These are phyloP conservation scores for Acer campestre DNA, from an alignment of 345 rosid species.

Conservation along the genomic window DNA sequence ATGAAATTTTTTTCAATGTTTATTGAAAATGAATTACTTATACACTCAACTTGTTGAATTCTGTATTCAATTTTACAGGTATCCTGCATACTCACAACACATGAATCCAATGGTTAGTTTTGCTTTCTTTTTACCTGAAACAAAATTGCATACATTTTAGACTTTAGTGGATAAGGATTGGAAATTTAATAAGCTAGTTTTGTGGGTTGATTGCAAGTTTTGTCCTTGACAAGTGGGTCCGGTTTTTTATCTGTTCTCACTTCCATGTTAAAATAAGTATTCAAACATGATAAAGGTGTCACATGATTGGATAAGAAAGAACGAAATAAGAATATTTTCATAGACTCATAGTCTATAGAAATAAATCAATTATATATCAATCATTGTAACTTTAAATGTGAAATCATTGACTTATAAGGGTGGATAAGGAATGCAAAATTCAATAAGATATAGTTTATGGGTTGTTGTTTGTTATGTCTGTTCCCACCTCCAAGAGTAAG, in stretches of 20 bases:
- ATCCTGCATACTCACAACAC: slow-evolving; percentile 33
- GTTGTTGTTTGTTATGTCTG: no score
- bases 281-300: no score
- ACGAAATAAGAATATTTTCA: no score
- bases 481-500: no score
- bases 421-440: no score
- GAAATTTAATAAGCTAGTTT: background rate
- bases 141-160: background rate
- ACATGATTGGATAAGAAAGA: no score
- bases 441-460: no score
- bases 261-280: background rate
- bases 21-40: background rate
- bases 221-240: background rate
- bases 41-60: background rate
- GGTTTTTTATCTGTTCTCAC: background rate
- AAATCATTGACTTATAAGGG: no score
- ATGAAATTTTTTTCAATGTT: no score
- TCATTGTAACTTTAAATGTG: no score
- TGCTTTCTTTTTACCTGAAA: background rate
- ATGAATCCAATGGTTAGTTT: slow-evolving; percentile 27
- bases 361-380: no score
- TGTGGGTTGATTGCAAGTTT: background rate
- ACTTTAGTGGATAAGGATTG: background rate
- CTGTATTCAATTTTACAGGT: slow-evolving; percentile 18
- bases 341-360: no score